Evolutionary conservation across 805 yeast genomes (phyloP).

Genomic region (Candida sithepensis): DNA sequence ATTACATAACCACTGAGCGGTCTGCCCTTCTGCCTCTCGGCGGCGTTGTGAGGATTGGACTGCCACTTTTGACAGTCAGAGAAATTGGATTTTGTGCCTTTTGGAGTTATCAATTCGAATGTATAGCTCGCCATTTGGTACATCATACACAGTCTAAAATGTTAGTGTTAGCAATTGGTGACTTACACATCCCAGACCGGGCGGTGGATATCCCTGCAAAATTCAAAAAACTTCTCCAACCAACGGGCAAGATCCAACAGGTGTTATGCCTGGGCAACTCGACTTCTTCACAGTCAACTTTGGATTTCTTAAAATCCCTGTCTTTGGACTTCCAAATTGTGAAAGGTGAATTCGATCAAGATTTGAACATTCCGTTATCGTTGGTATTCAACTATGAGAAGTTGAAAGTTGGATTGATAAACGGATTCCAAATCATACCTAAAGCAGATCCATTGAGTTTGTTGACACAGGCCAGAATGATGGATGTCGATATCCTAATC

Average conservation of each 20-base stretch:
- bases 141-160: constrained; percentile 28
- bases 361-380: constrained; percentile 52
- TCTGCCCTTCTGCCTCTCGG: no score
- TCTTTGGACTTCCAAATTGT: constrained; percentile 75
- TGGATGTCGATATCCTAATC: constrained; percentile 85
- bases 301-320: constrained; percentile 59
- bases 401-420: constrained; percentile 77
- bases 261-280: constrained; percentile 85
- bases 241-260: constrained; percentile 75
- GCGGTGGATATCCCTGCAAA: constrained; percentile 58
- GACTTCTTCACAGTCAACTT: constrained; percentile 60
- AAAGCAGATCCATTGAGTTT: constrained; percentile 82
- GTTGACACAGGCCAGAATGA: constrained; percentile 76
- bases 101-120: no score
- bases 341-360: constrained; percentile 76
- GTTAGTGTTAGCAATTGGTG: constrained; percentile 83
- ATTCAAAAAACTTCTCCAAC: constrained; percentile 73
- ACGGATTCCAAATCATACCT: constrained; percentile 83
- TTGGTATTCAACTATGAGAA: constrained; percentile 65
- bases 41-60: no score
- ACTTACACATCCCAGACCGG: constrained; percentile 84
- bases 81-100: neutral
- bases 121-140: no score
- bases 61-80: no score
- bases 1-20: no score